phyloP scores from a whole-genome alignment of 2,329 filamentous ascomycete species.

The Apiospora saccharicola region DNA sequence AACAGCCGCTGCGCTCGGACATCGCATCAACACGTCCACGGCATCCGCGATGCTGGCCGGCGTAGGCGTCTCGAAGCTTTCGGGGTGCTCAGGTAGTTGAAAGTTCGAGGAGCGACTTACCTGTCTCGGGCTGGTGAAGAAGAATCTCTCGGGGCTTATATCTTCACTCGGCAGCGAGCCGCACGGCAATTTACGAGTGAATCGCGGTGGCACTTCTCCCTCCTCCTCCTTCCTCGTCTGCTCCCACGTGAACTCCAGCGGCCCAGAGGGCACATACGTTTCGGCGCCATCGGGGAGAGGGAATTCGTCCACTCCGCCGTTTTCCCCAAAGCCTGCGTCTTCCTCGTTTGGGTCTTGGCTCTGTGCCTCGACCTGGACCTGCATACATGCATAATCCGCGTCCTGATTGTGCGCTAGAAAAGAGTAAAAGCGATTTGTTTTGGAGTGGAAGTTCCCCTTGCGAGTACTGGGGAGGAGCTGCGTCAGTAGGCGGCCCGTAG shows the following conservation, averaged over 20 bases:
- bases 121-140: background rate
- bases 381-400: background rate
- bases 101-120: background rate
- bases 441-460: background rate
- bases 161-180: background rate
- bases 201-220: background rate
- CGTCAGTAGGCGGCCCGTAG: background rate
- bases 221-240: background rate
- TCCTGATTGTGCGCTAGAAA: background rate
- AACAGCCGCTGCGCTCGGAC: background rate
- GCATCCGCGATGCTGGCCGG: background rate
- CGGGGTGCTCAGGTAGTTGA: background rate
- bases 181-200: background rate
- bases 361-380: background rate
- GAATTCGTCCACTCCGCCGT: background rate
- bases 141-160: background rate
- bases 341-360: background rate
- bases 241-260: constrained; percentile 2
- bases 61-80: background rate
- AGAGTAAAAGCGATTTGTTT: background rate
- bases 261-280: background rate
- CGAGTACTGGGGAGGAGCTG: background rate
- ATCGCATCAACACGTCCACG: background rate
- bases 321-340: background rate
- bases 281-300: background rate